Base-by-base conservation (phyloP, 2,329 filamentous ascomycete species). In the Cyanodermella asteris region DNA sequence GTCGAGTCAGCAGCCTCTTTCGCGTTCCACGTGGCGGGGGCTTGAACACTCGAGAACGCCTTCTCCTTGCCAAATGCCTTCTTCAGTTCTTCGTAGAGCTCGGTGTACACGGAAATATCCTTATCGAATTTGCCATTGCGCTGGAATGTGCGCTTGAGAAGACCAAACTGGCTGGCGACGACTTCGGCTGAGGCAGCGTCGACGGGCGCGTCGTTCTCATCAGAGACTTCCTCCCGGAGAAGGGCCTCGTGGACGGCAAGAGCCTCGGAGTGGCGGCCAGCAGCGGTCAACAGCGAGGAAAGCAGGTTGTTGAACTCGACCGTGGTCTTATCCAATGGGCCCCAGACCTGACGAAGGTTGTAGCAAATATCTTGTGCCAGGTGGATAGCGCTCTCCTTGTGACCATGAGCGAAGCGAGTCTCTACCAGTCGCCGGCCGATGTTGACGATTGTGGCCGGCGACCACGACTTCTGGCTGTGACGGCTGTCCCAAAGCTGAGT, bases 291-390 rank as follows among this genome's bases (percentile, higher is more conserved):
- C 2, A 64, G 46, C 18, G 53, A 44, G 0, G 56, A 55, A 5
- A 63, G 50, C 7, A 62, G 42, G 33, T 53, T 51, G 31, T 50
- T 57, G 34, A 57, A 54, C 27, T 60, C 52, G 26, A 61, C 38
- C 0, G 58, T 60, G 15, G 53, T 44, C 0, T 47, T 46, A 22
- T 59, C 50, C 6, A 50, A 47, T 16, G 50, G 49, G 4, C 59
- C 59, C 40, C 58, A 57, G 5, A 58, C 56, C 13, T 59, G 55
- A 7, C 55, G 54, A 32, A 62, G 47, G 36, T 64, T 64, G 46
- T 64, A 64, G 19, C 54, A 55, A 28, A 64, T 61, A 36, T 59
- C 55, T 36, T 59, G 59, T 39, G 51, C 55, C 2, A 64, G 51
- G 25, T 48, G 46, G 20, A 54, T 47, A 7, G 54, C 48, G 3